A percentile compares a stretch with the other conserved stretches of the same genome.
phyloP scores from a whole-genome alignment of 805 yeast genomes.

The Schwanniomyces vanrijiae region DNA sequence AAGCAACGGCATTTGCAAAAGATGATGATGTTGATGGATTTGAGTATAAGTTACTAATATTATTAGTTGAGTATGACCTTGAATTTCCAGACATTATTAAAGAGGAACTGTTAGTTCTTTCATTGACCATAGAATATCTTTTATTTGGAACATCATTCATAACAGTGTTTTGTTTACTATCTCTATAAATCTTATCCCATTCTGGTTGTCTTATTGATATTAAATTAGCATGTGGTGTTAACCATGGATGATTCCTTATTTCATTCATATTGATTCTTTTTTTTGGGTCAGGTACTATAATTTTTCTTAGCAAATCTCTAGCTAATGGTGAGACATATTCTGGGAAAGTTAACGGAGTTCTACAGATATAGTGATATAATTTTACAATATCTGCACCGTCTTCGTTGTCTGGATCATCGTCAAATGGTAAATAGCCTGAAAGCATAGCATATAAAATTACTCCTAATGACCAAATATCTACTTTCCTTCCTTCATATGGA shows the following conservation, averaged over 20 bases:
- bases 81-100: conserved; percentile 33
- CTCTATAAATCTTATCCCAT: conserved; percentile 69
- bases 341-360: conserved; percentile 91
- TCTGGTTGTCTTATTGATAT: conserved; percentile 82
- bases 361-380: conserved; percentile 86
- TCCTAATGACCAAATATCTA: conserved; percentile 97
- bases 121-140: conserved; percentile 46
- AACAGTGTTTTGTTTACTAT: conserved; percentile 30
- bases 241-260: conserved; percentile 84
- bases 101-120: conserved; percentile 37
- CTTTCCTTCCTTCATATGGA: conserved; percentile 89
- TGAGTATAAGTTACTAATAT: conserved; percentile 40
- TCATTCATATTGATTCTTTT: conserved; percentile 68
- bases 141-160: conserved; percentile 23
- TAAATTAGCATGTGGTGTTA: conserved; percentile 79
- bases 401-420: conserved; percentile 95
- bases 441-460: conserved; percentile 94
- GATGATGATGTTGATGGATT: conserved; percentile 71
- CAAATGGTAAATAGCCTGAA: conserved; percentile 96
- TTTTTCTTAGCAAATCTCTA: conserved; percentile 82
- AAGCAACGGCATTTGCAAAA: conserved; percentile 50
- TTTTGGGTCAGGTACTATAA: conserved; percentile 81
- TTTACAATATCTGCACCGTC: conserved; percentile 93
- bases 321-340: conserved; percentile 90
- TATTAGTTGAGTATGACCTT: conserved; percentile 35